Percentiles rank a stretch among this genome's conserved stretches.
These are phyloP conservation scores for Coemansia javaensis DNA, from an alignment of 192 early-diverging fungal species.

Conservation along the genomic window DNA sequence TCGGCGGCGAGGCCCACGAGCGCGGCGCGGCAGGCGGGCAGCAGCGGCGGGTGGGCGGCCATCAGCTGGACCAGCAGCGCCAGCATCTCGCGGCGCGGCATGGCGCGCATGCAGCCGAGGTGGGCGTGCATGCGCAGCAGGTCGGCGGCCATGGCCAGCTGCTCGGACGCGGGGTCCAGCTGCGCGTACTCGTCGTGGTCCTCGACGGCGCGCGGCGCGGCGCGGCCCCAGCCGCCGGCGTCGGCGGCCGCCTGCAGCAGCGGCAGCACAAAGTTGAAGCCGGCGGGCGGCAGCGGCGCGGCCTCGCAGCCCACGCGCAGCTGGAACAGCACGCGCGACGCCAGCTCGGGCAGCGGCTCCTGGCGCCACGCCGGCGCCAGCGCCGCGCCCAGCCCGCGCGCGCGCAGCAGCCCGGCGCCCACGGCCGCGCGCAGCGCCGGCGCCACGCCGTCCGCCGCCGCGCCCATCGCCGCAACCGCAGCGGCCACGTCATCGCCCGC, in stretches of 20 bases:
- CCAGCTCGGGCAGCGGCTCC: constrained; percentile 35
- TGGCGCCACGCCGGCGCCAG: constrained; percentile 27
- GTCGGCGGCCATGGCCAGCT: constrained; percentile 63
- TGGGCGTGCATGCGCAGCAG: constrained; percentile 60
- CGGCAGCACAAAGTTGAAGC: constrained; percentile 52
- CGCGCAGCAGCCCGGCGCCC: constrained; percentile 33
- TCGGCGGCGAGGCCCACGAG: constrained; percentile 55
- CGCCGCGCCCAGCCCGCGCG: constrained; percentile 16
- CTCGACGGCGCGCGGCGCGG: constrained; percentile 18
- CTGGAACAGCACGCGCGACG: constrained; percentile 62
- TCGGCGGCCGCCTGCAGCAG: constrained; percentile 61
- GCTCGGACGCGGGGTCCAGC: constrained; percentile 51
- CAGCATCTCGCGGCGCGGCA: constrained; percentile 65
- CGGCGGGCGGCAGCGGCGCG: constrained; percentile 6
- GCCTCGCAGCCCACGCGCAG: constrained; percentile 59
- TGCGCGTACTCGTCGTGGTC: constrained; percentile 49
- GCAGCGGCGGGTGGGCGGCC: constrained; percentile 51
- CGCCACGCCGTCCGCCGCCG: constrained; percentile 46
- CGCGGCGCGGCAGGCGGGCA: constrained; percentile 34
- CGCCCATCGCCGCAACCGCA: constrained; percentile 53
- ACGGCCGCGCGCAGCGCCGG: constrained; percentile 14
- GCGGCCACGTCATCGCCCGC: constrained; percentile 56
- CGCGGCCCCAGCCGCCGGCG: constrained; percentile 57
- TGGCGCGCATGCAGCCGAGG: constrained; percentile 20
- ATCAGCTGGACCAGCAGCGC: constrained; percentile 58